Evolutionary conservation across 2,329 filamentous ascomycete genomes (phyloP), one percentile per base, ranked within the genome.

Genomic region (Gaeumannomyces sp.): DNA sequence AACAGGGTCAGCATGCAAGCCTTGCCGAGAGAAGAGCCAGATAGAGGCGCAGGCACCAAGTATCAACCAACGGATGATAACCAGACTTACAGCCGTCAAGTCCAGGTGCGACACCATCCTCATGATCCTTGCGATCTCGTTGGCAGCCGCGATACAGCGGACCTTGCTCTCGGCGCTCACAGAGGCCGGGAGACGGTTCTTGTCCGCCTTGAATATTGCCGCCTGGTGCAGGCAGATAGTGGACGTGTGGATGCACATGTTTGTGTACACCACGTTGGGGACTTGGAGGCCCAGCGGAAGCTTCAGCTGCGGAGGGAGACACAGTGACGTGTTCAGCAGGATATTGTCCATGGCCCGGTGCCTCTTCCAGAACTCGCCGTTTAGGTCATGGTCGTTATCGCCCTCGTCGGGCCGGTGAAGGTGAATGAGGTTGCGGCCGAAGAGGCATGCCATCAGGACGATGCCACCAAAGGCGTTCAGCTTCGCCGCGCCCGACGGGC

Each of bases 171-270:
- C 94, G 1, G 90, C 87, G 68, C 91, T 89, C 60, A 97, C 89
- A 25, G 89, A 88, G 1, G 84, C 80, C 0, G 92, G 88, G 67
- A 97, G 79, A 64, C 87, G 85, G 75, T 97, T 90, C 77, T 93
- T 95, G 71, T 98, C 94, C 0, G 93, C 93, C 74, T 97, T 98
- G 83, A 94, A 97, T 27, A 99, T 98, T 31, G 95, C 95, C 2
- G 94, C 95, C 78, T 99, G 95, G 72, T 99, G 95, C n/a, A 99
- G 80, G 75, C 94, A 98, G 64, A 99, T 98, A 1, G 92, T 93
- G 1, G 93, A 96, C 0, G 95, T 97, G 74, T 98, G 93, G 38
- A 99, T 92, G 73, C 91, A 93, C 92, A 99, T 97, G 72, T 98
- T 98, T 65, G 91, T 87, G 74, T 97, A 98, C 5, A 98, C 87